Conservation (phyloP, 2,329 filamentous ascomycete species). For the Hypoxylon sp. region DNA sequence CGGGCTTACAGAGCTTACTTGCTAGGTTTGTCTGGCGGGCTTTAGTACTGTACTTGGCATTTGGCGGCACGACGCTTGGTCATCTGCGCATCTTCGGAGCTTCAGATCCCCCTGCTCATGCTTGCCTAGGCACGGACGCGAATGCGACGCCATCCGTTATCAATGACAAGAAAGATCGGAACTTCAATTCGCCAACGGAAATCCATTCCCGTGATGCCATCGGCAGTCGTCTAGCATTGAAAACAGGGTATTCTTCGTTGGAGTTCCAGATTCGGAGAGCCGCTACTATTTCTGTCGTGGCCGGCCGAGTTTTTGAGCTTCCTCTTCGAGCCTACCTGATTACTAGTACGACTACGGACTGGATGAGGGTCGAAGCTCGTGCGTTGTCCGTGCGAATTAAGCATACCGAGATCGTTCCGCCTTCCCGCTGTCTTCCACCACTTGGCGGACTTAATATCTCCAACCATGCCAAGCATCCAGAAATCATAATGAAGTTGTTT, state of each 20-base stretch:
- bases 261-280: slow-evolving; percentile 38
- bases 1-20: slow-evolving; percentile 4
- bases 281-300: slow-evolving; percentile 39
- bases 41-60: slow-evolving; percentile 33
- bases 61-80: slow-evolving; percentile 36
- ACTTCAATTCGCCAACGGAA: slow-evolving; percentile 36
- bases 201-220: slow-evolving; percentile 44
- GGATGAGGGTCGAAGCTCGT: slow-evolving; percentile 18
- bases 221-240: slow-evolving; percentile 37
- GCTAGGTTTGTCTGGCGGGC: slow-evolving; percentile 24
- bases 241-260: slow-evolving; percentile 28
- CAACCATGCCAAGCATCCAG: slow-evolving; percentile 36
- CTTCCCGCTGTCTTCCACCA: slow-evolving; percentile 40
- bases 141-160: slow-evolving; percentile 45
- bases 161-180: slow-evolving; percentile 31
- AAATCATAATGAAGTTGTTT: slow-evolving; percentile 12
- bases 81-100: slow-evolving; percentile 43
- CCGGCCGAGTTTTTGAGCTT: slow-evolving; percentile 39
- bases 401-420: slow-evolving; percentile 38
- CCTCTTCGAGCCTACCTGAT: slow-evolving; percentile 47
- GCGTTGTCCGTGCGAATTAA: slow-evolving; percentile 26
- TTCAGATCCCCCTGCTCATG: slow-evolving; percentile 41
- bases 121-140: slow-evolving; percentile 34
- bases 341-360: slow-evolving; percentile 42
- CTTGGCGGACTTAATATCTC: slow-evolving; percentile 27